Base-by-base conservation (phyloP, 441 rosid species). In the Sinapis alba region DNA sequence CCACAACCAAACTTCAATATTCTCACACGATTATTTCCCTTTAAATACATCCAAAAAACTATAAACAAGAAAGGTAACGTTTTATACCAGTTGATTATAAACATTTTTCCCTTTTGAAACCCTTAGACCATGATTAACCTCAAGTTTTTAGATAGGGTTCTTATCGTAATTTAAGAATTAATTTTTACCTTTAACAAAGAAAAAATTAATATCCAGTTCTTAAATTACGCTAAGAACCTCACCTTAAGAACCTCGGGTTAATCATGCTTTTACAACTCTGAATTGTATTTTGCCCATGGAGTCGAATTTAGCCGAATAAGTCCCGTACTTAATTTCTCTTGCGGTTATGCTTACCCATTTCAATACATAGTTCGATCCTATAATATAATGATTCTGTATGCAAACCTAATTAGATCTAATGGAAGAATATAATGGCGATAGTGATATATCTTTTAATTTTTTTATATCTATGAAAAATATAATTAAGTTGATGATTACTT, bases 21-120 rank as follows among this genome's bases (percentile, higher is more conserved):
- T 43, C 71, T 76, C 71, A 69, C 71, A 69, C 47, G 60, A 76
- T 41, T 21, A 28, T 53, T 38, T n/a, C 58, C 69, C 45, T 9
- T 26, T 50, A 12, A n/a, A 56, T 30, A 26, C 75, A 43, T 76
- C 66, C 71, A 41, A 28, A 15, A 19, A 15, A 7, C 47, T 56
- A 7, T 56, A n/a, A 56, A 62, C 79, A 69, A 10, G 34, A 62
- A 75, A 75, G 26, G 32, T 51, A 26, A 9, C 18, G 51, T 54
- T 38, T 56, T 6, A 9, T 68, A 34, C 36, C 7, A 16, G 15
- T 21, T 34, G 23, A 8, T 56, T 56, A 20, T n/a, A n/a, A 30
- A 67, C 12, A 51, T 28, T 30, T 53, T 53, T 53, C 2, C 21
- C 16, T 20, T 47, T 50, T 1, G 0, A 19, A 50, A 7, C 5